Conservation (phyloP, 257 asterid species). For the Haberlea rhodopensis region DNA sequence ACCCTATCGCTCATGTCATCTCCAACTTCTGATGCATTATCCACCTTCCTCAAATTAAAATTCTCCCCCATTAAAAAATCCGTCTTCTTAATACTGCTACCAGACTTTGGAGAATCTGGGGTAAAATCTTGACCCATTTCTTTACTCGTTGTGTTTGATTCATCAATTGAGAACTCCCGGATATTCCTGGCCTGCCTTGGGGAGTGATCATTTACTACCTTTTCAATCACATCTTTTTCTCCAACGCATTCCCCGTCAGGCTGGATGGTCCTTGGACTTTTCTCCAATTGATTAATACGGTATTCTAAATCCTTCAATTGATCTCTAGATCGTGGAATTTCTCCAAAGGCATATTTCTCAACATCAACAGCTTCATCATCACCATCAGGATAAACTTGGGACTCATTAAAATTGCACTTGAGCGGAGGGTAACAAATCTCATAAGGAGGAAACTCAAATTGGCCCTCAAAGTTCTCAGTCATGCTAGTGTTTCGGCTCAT, state of each 20-base stretch:
- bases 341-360: conserved; percentile 75
- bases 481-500: conserved; percentile 46
- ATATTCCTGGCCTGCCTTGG: conserved; percentile 52
- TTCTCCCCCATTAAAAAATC: conserved; percentile 46
- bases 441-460: conserved; percentile 41
- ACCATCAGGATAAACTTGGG: conserved; percentile 38
- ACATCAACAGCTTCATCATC: conserved; percentile 62
- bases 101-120: conserved; percentile 54
- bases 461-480: conserved; percentile 44
- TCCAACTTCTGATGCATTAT: conserved; percentile 52
- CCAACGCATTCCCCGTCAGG: conserved; percentile 52
- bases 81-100: conserved; percentile 48
- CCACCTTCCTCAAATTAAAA: conserved; percentile 46
- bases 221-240: conserved; percentile 58
- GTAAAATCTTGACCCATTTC: conserved; percentile 46
- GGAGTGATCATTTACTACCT: conserved; percentile 68
- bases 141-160: conserved; percentile 44
- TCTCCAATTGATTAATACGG: conserved; percentile 77
- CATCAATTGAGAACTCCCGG: conserved; percentile 58
- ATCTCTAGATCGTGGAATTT: conserved; percentile 54
- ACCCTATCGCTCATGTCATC: conserved; percentile 77
- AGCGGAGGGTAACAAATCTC: conserved; percentile 67
- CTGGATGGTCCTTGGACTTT: conserved; percentile 55
- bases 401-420: conserved; percentile 46
- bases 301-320: conserved; percentile 69